A percentile compares a stretch with the other conserved stretches of the same genome.
These are phyloP conservation scores for Stephanodiscus minutulus DNA, from an alignment of 108 stramenopile species.

Conservation along the genomic window DNA sequence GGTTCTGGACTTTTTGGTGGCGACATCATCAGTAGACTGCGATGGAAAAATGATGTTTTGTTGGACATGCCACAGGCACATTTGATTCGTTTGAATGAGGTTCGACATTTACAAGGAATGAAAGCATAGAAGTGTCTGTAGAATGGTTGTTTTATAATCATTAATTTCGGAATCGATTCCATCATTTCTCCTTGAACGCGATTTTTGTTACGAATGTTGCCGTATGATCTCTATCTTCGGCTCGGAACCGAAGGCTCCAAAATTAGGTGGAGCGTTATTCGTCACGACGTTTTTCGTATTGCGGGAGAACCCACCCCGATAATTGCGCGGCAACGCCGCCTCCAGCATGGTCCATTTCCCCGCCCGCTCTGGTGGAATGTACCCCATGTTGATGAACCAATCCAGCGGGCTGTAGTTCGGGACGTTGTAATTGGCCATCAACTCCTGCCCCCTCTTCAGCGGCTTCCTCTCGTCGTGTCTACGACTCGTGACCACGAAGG, in stretches of 20 bases:
- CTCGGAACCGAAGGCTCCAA: conserved; percentile 26
- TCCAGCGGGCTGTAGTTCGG: conserved; percentile 79
- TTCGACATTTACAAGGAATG: conserved; percentile 66
- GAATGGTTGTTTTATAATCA: no score
- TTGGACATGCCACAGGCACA: conserved; percentile 54
- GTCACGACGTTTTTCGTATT: conserved; percentile 2
- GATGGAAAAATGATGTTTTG: conserved; percentile 10
- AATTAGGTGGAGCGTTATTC: neutral
- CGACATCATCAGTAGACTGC: conserved; percentile 24
- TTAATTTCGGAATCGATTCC: neutral
- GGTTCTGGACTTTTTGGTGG: conserved; percentile 62
- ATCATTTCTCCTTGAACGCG: neutral
- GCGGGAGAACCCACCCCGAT: conserved; percentile 35
- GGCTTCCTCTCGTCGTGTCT: conserved; percentile 71
- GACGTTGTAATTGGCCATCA: conserved; percentile 86
- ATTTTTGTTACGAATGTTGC: conserved; percentile 13
- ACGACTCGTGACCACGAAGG: conserved; percentile 73
- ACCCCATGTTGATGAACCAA: conserved; percentile 85
- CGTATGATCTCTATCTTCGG: conserved; percentile 25
- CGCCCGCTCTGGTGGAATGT: conserved; percentile 79
- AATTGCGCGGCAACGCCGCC: conserved; percentile 36
- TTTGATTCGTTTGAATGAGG: conserved; percentile 65
- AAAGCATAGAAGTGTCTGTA: conserved; percentile 3
- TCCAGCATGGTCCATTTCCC: conserved; percentile 59
- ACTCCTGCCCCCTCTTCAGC: conserved; percentile 70